Evolutionary conservation across 306 rosid species (phyloP).

Genomic region (Vigna mungo): DNA sequence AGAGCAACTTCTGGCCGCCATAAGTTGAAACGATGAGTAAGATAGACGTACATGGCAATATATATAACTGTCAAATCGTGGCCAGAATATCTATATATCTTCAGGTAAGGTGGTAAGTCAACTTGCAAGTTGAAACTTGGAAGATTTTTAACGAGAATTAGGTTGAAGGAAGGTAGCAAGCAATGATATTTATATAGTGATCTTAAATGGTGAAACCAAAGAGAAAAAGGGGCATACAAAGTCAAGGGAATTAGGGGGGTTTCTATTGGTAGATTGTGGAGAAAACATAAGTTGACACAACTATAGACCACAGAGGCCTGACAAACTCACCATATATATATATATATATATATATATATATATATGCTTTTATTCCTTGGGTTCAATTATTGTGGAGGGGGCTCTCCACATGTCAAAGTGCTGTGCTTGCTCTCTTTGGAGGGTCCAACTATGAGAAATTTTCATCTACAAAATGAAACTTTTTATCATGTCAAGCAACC

Average conservation of each 20-base stretch:
- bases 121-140: slow-evolving; percentile 42
- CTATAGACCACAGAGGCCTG: slow-evolving; percentile 23
- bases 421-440: slow-evolving; percentile 39
- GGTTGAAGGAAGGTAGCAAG: background rate
- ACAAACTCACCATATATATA: background rate
- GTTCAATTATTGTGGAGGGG: slow-evolving; percentile 45
- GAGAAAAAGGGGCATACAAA: slow-evolving; percentile 21
- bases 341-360: too few species aligned
- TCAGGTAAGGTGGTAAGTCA: slow-evolving; percentile 44
- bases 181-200: background rate
- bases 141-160: slow-evolving; percentile 33
- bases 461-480: slow-evolving; percentile 36
- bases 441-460: slow-evolving; percentile 45
- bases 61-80: slow-evolving; percentile 51
- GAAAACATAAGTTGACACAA: slow-evolving; percentile 42
- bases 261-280: slow-evolving; percentile 48
- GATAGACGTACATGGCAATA: slow-evolving; percentile 48
- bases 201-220: slow-evolving; percentile 29
- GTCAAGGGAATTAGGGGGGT: slow-evolving; percentile 35
- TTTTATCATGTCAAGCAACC: slow-evolving; percentile 49
- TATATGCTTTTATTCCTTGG: slow-evolving; percentile 21
- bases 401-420: slow-evolving; percentile 47
- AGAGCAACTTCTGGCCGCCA: slow-evolving; percentile 34
- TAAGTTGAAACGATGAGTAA: slow-evolving; percentile 22
- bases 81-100: slow-evolving; percentile 31